Evolutionary conservation across 139 green algal genomes (phyloP), one percentile per base, ranked within the genome.

Genomic region (Dunaliella sp.): DNA sequence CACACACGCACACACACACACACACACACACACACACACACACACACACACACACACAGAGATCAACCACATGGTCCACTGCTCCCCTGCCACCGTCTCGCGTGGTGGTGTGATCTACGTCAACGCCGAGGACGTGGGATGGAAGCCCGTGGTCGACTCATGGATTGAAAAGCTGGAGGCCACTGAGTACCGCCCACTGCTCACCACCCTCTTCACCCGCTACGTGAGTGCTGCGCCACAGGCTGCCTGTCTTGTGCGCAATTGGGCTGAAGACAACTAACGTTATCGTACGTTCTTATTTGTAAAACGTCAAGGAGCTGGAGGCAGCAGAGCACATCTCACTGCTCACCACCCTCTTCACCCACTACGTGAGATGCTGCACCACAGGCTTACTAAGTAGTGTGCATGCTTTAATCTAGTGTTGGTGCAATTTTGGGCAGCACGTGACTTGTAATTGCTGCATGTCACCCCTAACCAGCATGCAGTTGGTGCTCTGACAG

Each of bases 41-140:
- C 74, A 24, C 74, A 48, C 7, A 24, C 74, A 80, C 36, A 33
- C n/a, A 80, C 74, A 35, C 31, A 80, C 74, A 80, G 73, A 86
- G 81, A 91, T 92, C 86, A 93, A 94, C 85, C 91, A 95, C 89
- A 95, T 96, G 93, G 93, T 94, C 82, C 95, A 98, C 87, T 97
- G 94, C 91, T 97, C 94, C 2, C 96, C 96, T 37, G 96, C 96
- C 26, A 98, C 96, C 1, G 96, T 98, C 22, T 97, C 95, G 0
- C 94, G 96, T 38, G 96, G 96, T 57, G 96, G 96, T 73, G 96
- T 98, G 59, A 97, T 98, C 77, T 98, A 95, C 84, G 92, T 98
- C 33, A 98, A 98, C 82, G 88, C 85, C 7, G 91, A 94, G 33
- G 91, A 98, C 81, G 93, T 98, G 25, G 96, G 96, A 22, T 98